Base-by-base conservation (phyloP, 2,329 filamentous ascomycete genomes). In the Tolypocladium pustulatum region DNA sequence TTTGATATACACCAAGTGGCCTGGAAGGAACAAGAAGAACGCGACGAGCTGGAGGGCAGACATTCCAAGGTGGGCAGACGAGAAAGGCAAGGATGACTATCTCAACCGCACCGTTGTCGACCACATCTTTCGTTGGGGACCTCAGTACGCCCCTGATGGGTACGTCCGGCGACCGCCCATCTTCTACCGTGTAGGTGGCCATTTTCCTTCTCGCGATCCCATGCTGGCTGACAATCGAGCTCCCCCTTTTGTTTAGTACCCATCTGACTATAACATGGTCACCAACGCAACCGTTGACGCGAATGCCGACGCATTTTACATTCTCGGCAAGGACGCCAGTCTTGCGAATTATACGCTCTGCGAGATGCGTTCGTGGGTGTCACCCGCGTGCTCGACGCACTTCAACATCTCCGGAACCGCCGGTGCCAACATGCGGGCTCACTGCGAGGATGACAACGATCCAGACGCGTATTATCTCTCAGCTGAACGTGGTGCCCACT, bases 71-170 rank as follows among this genome's bases (percentile, higher is more conserved):
- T 52, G 65, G 0, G 57, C 65, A 0, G 65, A 73, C 1, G 56
- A 67, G 0, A 57, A 63, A 15, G 63, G 63, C 4, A 57, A 62
- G 17, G 13, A 41, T 0, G 65, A 75, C 3, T 84, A 73, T 69
- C 66, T 80, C 1, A 86, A 86, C 61, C 69, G 70, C 13, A 89
- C 84, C 0, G 78, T 74, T 0, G 82, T 90, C 0, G 88, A 92
- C 64, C 80, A 88, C 3, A 73, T 91, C 1, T 93, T 93, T 65
- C 76, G 76, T 12, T 91, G 88, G 83, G 84, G 84, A 0, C 65
- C 75, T 1, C 70, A 77, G 37, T 77, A 83, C 57, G 61, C 68
- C 0, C 75, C 27, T 27, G 34, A 32, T 10, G 30, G 17, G 9
- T 32, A 52, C 20, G 30, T 32, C 17, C 27, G 84, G 43, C 71